These are phyloP conservation scores for Ceratobasidium sp. DNA, from an alignment of 1,284 basidiomycete species.

Conservation along the genomic window DNA sequence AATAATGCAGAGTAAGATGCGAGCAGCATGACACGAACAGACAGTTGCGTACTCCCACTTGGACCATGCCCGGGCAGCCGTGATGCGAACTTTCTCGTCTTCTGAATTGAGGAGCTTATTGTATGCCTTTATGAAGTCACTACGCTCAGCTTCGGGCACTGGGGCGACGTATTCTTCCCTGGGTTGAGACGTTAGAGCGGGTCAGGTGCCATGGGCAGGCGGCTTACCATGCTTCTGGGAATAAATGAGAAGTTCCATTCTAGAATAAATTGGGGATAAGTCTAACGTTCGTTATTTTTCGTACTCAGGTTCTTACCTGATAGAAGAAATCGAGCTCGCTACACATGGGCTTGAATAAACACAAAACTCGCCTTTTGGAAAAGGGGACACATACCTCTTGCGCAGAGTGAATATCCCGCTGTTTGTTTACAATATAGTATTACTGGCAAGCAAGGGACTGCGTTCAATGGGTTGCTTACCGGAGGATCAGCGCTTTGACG, in stretches of 20 bases:
- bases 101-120: slow-evolving; percentile 81
- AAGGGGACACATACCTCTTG: slow-evolving; percentile 63
- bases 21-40: background rate
- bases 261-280: background rate
- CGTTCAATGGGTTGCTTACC: slow-evolving; percentile 59
- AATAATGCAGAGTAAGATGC: slow-evolving; percentile 15
- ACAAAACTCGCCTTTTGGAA: slow-evolving; percentile 4
- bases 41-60: slow-evolving; percentile 80
- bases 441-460: background rate
- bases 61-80: slow-evolving; percentile 87
- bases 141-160: slow-evolving; percentile 82
- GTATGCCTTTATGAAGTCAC: slow-evolving; percentile 86
- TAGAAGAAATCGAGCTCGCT: slow-evolving; percentile 94
- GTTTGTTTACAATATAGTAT: slow-evolving; percentile 11
- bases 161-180: slow-evolving; percentile 85
- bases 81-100: slow-evolving; percentile 72
- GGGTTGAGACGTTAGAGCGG: slow-evolving; percentile 46
- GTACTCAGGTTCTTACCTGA: slow-evolving; percentile 59
- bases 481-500: slow-evolving; percentile 83
- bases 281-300: background rate
- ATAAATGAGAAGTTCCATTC: slow-evolving; percentile 69
- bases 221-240: slow-evolving; percentile 85
- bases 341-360: slow-evolving; percentile 9
- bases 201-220: background rate
- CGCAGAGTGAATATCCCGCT: slow-evolving; percentile 91